These are phyloP conservation scores for Nicotiana benthamiana DNA, from an alignment of 257 asterid species.

Conservation along the genomic window DNA sequence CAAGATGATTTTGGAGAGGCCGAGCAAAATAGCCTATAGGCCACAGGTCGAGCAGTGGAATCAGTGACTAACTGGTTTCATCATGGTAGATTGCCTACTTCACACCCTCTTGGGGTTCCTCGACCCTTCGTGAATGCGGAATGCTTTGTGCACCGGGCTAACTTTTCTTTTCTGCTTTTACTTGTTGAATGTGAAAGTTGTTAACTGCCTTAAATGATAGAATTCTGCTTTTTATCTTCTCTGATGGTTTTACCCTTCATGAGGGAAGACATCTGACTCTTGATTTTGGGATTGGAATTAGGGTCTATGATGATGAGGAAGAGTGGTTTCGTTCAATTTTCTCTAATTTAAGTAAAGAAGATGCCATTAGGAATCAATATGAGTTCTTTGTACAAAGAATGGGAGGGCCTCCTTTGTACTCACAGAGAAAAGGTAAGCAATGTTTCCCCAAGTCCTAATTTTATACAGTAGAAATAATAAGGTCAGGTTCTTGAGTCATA, in stretches of 20 bases:
- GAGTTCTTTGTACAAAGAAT: constrained; percentile 89
- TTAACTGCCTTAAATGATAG: neutral
- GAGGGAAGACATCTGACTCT: neutral
- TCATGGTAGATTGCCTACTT: no score
- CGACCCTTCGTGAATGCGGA: no score
- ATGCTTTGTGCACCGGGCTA: no score
- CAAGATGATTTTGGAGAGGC: no score
- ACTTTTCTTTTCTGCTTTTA: no score
- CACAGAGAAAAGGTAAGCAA: constrained; percentile 70
- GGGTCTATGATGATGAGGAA: constrained; percentile 89
- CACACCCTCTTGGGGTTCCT: no score
- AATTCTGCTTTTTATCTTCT: neutral
- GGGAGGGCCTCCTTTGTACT: constrained; percentile 94
- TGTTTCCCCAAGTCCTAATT: neutral
- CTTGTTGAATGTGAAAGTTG: no score
- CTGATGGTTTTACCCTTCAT: neutral
- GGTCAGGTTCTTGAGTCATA: neutral
- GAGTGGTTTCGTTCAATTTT: constrained; percentile 90
- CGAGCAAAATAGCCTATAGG: no score
- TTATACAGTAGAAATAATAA: neutral
- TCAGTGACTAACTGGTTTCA: no score
- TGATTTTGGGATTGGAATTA: constrained; percentile 10
- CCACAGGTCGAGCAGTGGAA: no score
- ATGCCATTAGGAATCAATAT: constrained; percentile 91
- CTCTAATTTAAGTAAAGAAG: constrained; percentile 77